Evolutionary conservation across 768 basidiomycete species (phyloP).

Genomic region (Boletus sensibilis): DNA sequence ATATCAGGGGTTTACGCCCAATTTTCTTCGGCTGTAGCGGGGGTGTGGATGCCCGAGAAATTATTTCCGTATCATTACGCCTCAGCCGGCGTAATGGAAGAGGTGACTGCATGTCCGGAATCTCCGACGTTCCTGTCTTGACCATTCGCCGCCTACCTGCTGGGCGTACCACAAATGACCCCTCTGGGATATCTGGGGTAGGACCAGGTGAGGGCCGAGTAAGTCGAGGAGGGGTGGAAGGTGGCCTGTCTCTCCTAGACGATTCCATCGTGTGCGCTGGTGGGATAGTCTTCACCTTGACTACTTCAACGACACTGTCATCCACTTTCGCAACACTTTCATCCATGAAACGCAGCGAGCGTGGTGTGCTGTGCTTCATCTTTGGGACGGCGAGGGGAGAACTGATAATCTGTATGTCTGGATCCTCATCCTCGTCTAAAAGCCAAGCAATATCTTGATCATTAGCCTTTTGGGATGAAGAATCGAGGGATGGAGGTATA

Average conservation of each 20-base stretch:
- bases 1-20: conserved; percentile 26
- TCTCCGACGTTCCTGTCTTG: conserved; percentile 14
- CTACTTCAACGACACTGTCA: conserved; percentile 16
- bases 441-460: conserved; percentile 61
- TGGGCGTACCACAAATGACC: conserved; percentile 47
- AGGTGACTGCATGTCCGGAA: conserved; percentile 27
- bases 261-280: conserved; percentile 9
- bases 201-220: conserved; percentile 20
- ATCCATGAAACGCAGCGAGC: conserved; percentile 9
- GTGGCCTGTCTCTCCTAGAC: conserved; percentile 31
- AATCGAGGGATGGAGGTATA: not conserved
- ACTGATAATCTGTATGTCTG: conserved; percentile 48
- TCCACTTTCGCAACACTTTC: conserved; percentile 19
- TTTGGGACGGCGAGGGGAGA: conserved; percentile 43
- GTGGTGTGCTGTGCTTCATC: conserved; percentile 4
- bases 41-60: conserved; percentile 20
- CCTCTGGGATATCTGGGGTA: conserved; percentile 34
- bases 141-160: conserved; percentile 31
- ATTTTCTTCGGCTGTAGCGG: conserved; percentile 22
- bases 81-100: conserved; percentile 32
- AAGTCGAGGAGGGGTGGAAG: conserved; percentile 30
- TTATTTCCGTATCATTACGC: conserved; percentile 30
- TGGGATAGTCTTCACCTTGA: conserved; percentile 19
- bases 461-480: not conserved
- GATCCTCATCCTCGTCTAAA: conserved; percentile 63